Evolutionary conservation across 345 rosid genomes (phyloP), one percentile per base, ranked within the genome.

Genomic region (Firmiana major): DNA sequence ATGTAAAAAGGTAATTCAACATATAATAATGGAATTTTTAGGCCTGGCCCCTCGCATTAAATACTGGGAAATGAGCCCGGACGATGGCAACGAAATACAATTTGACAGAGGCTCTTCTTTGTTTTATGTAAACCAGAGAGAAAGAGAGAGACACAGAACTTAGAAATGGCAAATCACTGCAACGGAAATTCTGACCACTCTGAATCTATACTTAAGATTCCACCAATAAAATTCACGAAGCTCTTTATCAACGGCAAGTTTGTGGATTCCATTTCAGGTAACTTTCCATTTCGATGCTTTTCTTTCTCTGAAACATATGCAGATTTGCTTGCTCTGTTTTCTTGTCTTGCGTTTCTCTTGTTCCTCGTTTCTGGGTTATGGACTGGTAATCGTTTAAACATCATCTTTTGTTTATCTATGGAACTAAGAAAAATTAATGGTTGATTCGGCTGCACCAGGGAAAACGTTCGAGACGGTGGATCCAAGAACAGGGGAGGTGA

Each of bases 211-310:
- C 2, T 55, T 60, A 78, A 75, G 76, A 75, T 84, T 4, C 91
- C 91, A 0, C 38, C 81, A 31, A 81, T 89, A 2, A 86, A 83
- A 80, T 89, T 90, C 77, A 87, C 81, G 1, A 83, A 84, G 57
- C 84, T 90, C 40, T 90, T 89, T 79, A 85, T 90, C 73, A 82
- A 85, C 67, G 94, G 94, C 62, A 75, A 86, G 40, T 89, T 89
- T 43, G 91, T 87, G 0, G 92, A 89, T 73, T 78, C 92, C 31
- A 13, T 89, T 77, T 84, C 89, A 82, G 93, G 93, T 89, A 36
- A 17, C 1, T 66, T 31, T 26, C 5, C 21, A 6, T 3, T 45
- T 22, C 24, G 26, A 9, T 10, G 5, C 28, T 51, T 9, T 9
- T 16, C 16, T 54, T 72, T 9, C 11, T 11, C 9, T 26, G 22